Conservation (phyloP, 208 protist genomes). For the Leishmania lainsoni region DNA sequence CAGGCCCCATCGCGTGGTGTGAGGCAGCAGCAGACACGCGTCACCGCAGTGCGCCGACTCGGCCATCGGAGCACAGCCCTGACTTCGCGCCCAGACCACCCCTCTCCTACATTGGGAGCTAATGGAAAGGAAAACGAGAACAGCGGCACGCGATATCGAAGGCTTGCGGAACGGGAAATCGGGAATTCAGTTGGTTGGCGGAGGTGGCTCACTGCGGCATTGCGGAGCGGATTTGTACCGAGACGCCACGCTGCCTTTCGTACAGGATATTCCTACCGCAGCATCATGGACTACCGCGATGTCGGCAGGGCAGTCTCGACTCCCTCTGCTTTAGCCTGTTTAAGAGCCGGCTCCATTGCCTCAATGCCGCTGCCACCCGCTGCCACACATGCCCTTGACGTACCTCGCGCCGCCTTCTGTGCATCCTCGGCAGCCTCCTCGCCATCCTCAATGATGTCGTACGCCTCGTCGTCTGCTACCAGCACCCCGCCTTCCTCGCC, state of each 20-base stretch:
- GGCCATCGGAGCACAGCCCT: too few species aligned
- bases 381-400: neutral
- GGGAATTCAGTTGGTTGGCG: neutral
- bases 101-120: too few species aligned
- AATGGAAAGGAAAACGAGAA: neutral
- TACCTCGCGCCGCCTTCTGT: constrained; percentile 17
- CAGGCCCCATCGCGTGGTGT: too few species aligned
- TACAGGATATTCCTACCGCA: neutral
- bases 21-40: too few species aligned
- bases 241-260: neutral
- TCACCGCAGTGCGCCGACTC: too few species aligned
- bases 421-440: constrained; percentile 20
- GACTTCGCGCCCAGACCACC: too few species aligned
- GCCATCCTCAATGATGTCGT: constrained; percentile 32
- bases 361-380: neutral
- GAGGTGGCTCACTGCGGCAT: neutral
- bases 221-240: neutral
- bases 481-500: constrained; percentile 46
- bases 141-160: neutral
- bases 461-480: constrained; percentile 43
- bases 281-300: neutral
- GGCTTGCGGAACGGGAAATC: neutral
- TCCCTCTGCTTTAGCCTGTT: constrained; percentile 5
- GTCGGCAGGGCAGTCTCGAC: neutral
- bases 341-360: constrained; percentile 17